Evolutionary conservation across 2,329 filamentous ascomycete genomes (phyloP), one percentile per base, ranked within the genome.

Genomic region (Ophiosphaerella herpotricha): DNA sequence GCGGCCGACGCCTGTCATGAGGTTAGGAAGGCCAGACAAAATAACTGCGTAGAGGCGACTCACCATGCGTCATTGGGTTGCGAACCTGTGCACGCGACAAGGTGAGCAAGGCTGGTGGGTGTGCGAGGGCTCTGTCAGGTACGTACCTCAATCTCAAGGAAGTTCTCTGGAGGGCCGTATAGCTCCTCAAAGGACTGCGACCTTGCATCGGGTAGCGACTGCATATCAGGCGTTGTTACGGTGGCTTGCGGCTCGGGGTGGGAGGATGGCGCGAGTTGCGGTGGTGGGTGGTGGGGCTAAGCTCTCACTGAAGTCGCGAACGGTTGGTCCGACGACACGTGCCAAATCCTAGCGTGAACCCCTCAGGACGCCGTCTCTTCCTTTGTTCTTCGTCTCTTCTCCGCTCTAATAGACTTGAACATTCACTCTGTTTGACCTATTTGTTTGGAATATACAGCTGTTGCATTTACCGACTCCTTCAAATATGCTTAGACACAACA

Each of bases 161-260:
- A 97, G 80, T 99, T 99, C 82, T 99, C 94, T 5, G 94, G 94
- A 40, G 93, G 91, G 12, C 92, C 94, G 76, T 99, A 99, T 74
- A 97, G 96, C 82, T 99, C 94, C 78, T 99, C 94, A 72, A 97
- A 97, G 71, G 89, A 94, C 80, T 99, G 94, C 77, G 90, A 86
- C 67, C 92, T 89, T 62, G 89, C 78, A 60, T 85, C 83, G 39
- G 84, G 83, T 64, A 86, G 78, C 50, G 83, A 81, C 74, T 86
- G 83, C 84, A 86, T 86, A 39, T 48, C 52, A 34, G 48, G 26
- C 23, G 46, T 48, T 37, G 14, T 21, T 43, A 26, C 35, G 36
- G 23, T 18, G n/a, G 47, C 39, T 18, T 34, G 38, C 21, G 31
- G 46, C 43, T 38, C 33, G 23, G 9, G 35, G 43, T 16, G 46